Conservation (phyloP, 2,329 filamentous ascomycete species). For the Albifimbria verrucaria region DNA sequence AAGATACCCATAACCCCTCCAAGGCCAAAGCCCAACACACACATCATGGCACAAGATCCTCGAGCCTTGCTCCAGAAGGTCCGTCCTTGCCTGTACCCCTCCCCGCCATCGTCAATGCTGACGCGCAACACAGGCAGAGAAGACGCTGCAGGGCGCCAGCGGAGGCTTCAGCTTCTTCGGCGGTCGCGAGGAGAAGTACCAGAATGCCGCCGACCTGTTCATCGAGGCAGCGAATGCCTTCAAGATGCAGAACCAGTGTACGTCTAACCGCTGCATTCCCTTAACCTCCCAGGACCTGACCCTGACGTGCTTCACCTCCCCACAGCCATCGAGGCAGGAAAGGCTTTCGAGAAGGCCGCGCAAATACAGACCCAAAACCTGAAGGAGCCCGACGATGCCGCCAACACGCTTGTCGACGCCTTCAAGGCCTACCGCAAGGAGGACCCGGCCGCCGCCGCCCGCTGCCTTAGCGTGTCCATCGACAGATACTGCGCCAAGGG, state of each 20-base stretch:
- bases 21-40: neutral
- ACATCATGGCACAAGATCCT: slow-evolving; percentile 70
- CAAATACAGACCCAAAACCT: slow-evolving; percentile 74
- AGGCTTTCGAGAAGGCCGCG: slow-evolving; percentile 85
- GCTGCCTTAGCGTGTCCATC: slow-evolving; percentile 77
- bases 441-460: slow-evolving; percentile 76
- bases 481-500: slow-evolving; percentile 84
- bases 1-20: neutral
- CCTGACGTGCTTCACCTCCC: neutral
- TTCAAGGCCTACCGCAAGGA: slow-evolving; percentile 93
- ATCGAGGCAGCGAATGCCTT: slow-evolving; percentile 89
- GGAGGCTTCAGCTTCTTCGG: slow-evolving; percentile 89
- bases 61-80: slow-evolving; percentile 78
- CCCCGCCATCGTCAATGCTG: slow-evolving; percentile 12
- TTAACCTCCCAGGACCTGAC: slow-evolving; percentile 1
- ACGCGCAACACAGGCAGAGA: slow-evolving; percentile 68
- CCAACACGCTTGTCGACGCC: slow-evolving; percentile 82
- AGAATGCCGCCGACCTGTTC: slow-evolving; percentile 84
- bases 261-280: slow-evolving; percentile 24
- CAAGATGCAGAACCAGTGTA: slow-evolving; percentile 80
- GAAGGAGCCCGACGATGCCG: slow-evolving; percentile 89
- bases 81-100: slow-evolving; percentile 10
- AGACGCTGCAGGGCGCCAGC: slow-evolving; percentile 68
- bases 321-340: slow-evolving; percentile 77
- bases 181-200: slow-evolving; percentile 81